phyloP scores from a whole-genome alignment of 352 stramenopile species.

The Phytophthora cajani region DNA sequence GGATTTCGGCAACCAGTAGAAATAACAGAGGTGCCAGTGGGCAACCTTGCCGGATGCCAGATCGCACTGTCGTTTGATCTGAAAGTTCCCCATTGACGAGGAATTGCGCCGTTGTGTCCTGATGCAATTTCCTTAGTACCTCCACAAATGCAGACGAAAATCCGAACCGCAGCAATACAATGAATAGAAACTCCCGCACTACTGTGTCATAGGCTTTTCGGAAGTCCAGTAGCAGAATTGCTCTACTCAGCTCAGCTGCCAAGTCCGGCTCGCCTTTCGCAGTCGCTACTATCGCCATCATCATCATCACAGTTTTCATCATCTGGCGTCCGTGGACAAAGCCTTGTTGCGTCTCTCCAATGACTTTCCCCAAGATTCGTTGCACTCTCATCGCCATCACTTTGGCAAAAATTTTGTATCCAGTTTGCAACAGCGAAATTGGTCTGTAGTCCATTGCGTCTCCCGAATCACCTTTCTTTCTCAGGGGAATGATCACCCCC shows the following conservation, averaged over 20 bases:
- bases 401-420: constrained; percentile 1
- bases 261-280: not conserved
- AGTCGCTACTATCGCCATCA: not conserved
- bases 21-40: not conserved
- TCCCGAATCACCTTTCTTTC: not conserved
- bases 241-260: not conserved
- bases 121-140: not conserved
- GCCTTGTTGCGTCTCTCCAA: not conserved
- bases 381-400: not conserved
- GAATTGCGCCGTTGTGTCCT: not conserved
- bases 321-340: not conserved
- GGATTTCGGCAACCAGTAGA: not conserved
- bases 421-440: not conserved
- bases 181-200: not conserved
- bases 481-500: not conserved
- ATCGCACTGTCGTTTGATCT: not conserved
- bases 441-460: constrained; percentile 11
- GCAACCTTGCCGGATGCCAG: not conserved
- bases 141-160: not conserved
- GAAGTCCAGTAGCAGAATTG: not conserved
- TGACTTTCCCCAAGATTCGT: not conserved
- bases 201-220: constrained; percentile 1
- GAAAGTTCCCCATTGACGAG: not conserved
- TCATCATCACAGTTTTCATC: constrained; percentile 1
- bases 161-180: not conserved